Evolutionary conservation across 2,329 filamentous ascomycete species (phyloP), one percentile per base, ranked within the genome.

Genomic region (Fusarium pseudograminearum): DNA sequence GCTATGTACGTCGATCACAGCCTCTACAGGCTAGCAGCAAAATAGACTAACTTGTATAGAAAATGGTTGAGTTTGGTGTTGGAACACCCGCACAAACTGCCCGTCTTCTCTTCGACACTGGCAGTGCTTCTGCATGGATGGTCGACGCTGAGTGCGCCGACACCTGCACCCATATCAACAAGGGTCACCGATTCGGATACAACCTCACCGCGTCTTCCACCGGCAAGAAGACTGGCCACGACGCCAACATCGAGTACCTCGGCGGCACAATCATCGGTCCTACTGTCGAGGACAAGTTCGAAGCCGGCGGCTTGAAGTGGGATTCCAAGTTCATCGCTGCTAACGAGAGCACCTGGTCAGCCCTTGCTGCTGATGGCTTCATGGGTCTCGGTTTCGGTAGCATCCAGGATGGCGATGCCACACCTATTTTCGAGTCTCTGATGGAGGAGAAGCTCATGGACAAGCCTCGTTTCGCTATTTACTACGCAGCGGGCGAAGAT

Each of bases 71-170:
- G 7, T 20, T 71, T 1, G 33, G 31, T 4, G 52, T 65, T 5
- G 79, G 79, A 40, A 78, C 75, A 5, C 79, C 79, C 0, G 38
- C 67, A 12, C 67, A 74, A 47, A 65, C 57, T 1, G 74, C 76
- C 57, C 64, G 68, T 2, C 71, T 81, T 7, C 59, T 72, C 14
- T 80, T 79, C 58, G 78, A 80, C 62, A 80, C 78, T 0, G 79
- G 79, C 24, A 80, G 77, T 54, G 57, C 78, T 3, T 76, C 79
- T 1, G 55, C 78, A 1, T 81, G 79, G 78, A 72, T 79, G 7
- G 58, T 78, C 36, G 76, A 77, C 31, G 48, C 24, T 20, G 57
- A 52, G 15, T 79, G 75, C 64, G 71, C 73, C 7, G 58, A 69
- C 4, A 65, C 58, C 2, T 80, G 79, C 46, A 5, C 46, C 5